Evolutionary conservation across 2,329 filamentous ascomycete species (phyloP), one percentile per base, ranked within the genome.

Genomic region (Exophiala spinifera): DNA sequence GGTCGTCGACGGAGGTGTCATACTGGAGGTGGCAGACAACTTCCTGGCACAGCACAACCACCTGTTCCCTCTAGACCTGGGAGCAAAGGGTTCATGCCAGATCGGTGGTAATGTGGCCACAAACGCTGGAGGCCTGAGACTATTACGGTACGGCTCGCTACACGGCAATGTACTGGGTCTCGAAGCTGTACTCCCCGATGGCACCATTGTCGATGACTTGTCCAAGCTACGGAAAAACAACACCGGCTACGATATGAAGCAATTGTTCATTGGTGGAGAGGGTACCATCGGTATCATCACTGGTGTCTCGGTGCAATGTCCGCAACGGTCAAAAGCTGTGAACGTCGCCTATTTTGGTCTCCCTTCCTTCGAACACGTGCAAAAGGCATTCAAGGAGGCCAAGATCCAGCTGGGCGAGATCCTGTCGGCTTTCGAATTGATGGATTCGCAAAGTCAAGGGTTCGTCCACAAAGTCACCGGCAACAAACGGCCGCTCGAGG

Each of bases 321-420:
- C 94, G 0, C 91, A 91, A 67, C 83, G 90, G 15, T 88, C 91
- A 17, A 85, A 87, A 43, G 91, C 94, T 1, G 83, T 95, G 63
- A 97, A 99, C 63, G 94, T 99, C 7, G 94, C 94, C 20, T 94
- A 95, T 72, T 91, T 99, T 62, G 92, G 91, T 25, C 78, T 97
- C 21, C 85, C 92, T 65, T 95, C 88, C 37, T 99, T 88, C 70
- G 91, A 96, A 45, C 86, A 96, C 69, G 89, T 90, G 11, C 89
- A 94, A 67, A 75, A 81, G 64, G 90, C 92, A 1, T 99, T 94
- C 79, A 81, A 83, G 43, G 89, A 92, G 71, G 92, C 94, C 50
- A 97, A 96, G 77, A 79, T 79, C 36, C 89, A 96, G 69, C 83
- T 99, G 1, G 90, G 88, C 1, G 94, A 99, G 74, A 97, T 99